These are phyloP conservation scores for Hansenula anomala DNA, from an alignment of 1,139 yeast species.

Conservation along the genomic window DNA sequence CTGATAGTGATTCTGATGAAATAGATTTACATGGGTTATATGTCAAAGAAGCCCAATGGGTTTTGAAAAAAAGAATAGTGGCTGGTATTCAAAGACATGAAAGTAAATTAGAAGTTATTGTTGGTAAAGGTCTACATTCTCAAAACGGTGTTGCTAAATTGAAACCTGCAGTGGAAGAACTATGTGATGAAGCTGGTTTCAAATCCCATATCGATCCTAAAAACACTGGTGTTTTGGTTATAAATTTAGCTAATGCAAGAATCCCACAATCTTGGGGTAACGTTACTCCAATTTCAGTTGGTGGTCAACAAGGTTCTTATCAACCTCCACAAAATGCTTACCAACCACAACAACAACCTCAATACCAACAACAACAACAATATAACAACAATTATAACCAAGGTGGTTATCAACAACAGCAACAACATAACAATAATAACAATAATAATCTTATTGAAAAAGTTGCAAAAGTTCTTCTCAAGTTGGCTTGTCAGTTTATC, in stretches of 20 bases:
- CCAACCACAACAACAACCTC: conserved; percentile 25
- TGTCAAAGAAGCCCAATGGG: conserved; percentile 82
- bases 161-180: conserved; percentile 81
- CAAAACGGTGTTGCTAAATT: conserved; percentile 77
- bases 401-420: conserved; percentile 24
- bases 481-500: background rate
- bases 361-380: conserved; percentile 31
- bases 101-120: conserved; percentile 60
- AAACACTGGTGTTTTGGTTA: conserved; percentile 76
- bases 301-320: conserved; percentile 7
- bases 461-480: background rate
- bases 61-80: conserved; percentile 68
- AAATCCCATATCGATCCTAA: conserved; percentile 57
- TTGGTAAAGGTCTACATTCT: conserved; percentile 93
- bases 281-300: conserved; percentile 20
- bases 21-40: conserved; percentile 91
- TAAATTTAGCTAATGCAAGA: conserved; percentile 50
- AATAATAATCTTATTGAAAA: conserved; percentile 1
- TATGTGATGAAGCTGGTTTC: conserved; percentile 64
- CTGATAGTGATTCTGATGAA: conserved; percentile 79
- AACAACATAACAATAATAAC: conserved; percentile 24
- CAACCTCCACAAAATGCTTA: conserved; percentile 15
- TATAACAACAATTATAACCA: conserved; percentile 24
- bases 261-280: conserved; percentile 49
- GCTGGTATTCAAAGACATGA: conserved; percentile 62